Percentiles rank a stretch among this genome's conserved stretches.
Evolutionary conservation across 768 basidiomycete species (phyloP).

Genomic region (Amanita inopinata): DNA sequence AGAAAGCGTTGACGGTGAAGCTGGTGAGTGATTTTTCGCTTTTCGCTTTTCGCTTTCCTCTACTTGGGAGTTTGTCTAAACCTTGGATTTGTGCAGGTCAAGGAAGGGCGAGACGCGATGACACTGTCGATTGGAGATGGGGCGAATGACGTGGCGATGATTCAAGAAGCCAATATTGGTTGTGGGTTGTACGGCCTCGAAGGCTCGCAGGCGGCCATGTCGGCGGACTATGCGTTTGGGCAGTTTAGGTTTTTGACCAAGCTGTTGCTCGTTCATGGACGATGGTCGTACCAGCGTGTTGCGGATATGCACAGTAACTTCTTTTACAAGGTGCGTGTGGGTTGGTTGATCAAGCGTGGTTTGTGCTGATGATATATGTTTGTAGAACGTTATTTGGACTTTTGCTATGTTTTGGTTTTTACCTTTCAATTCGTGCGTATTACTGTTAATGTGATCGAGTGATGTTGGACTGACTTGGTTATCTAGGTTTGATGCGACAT

Average conservation of each 20-base stretch:
- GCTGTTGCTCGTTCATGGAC: constrained; percentile 85
- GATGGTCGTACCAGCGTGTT: constrained; percentile 94
- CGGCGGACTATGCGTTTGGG: constrained; percentile 96
- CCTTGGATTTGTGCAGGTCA: constrained; percentile 47
- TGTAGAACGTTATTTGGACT: constrained; percentile 86
- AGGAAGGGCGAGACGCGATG: constrained; percentile 94
- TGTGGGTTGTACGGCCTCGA: constrained; percentile 91
- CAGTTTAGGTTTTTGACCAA: constrained; percentile 94
- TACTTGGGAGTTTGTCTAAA: constrained; percentile 6
- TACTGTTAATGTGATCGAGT: constrained; percentile 3
- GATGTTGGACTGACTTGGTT: constrained; percentile 12
- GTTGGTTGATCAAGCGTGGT: background rate
- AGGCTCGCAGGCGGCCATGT: constrained; percentile 98
- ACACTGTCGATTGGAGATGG: constrained; percentile 95
- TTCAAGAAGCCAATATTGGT: constrained; percentile 97
- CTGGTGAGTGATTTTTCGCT: constrained; percentile 49
- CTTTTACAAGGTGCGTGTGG: constrained; percentile 80
- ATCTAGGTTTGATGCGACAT: constrained; percentile 83
- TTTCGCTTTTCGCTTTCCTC: no score
- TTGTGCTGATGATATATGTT: constrained; percentile 9
- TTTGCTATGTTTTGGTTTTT: constrained; percentile 92
- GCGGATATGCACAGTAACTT: constrained; percentile 98
- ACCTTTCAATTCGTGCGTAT: constrained; percentile 50
- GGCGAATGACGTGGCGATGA: constrained; percentile 99
- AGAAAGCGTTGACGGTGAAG: constrained; percentile 96